Evolutionary conservation across 495 filamentous ascomycete species (phyloP), one percentile per base, ranked within the genome.

Genomic region (Coniosporium apollinis): DNA sequence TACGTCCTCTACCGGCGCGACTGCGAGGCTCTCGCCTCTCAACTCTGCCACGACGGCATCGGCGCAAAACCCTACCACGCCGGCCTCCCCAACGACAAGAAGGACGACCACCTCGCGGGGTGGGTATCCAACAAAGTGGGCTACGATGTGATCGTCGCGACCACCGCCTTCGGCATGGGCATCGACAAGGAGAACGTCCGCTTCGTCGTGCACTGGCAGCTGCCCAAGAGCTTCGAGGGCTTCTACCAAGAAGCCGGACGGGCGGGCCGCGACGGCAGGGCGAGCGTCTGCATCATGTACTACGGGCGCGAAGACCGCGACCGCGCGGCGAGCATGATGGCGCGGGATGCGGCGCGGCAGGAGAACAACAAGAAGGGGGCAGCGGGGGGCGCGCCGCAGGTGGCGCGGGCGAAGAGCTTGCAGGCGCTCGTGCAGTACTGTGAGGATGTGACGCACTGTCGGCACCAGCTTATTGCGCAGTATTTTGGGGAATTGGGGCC

Each of bases 91-190:
- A 69, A 66, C 33, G 56, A 70, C 18, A 58, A 66, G 26, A 81
- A 81, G 45, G 72, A 75, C 29, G 68, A 72, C 39, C 67, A 69
- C 22, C 57, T 81, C 20, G 48, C 65, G 3, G 70, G 72, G 22
- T 96, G 87, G 87, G 70, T 89, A 24, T 67, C 68, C 11, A 77
- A 79, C 42, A 64, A 70, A 30, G 59, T 65, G 9, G 73, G 76
- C 4, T 93, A 89, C 52, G 82, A 86, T 45, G 75, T 94, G 32
- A 85, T 94, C 29, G 81, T 94, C 26, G 87, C 87, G 4, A 94
- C 87, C 0, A 94, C 83, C 2, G 87, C 87, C 0, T 94, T 94
- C 42, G 87, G 87, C 5, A 94, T 97, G 87, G 87, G 87, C 3
- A 94, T 97, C 45, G 85, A 94, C 48, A 94, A 93, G 55, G 70